Conservation (phyloP, 345 rosid genomes). For the Anacardium occidentale region DNA sequence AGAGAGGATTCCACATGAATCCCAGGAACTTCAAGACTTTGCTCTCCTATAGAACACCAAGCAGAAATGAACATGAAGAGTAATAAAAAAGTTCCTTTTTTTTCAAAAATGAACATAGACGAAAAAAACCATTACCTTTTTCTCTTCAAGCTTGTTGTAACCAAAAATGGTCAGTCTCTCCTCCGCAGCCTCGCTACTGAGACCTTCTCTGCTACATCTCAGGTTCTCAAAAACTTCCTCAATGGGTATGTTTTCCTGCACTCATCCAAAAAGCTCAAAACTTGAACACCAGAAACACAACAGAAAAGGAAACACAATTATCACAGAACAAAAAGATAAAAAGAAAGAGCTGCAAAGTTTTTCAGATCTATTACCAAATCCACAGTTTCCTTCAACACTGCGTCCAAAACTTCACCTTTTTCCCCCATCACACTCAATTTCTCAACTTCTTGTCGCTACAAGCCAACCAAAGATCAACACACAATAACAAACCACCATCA, state of each 20-base stretch:
- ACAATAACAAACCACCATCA: slow-evolving; percentile 15
- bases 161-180: slow-evolving; percentile 93
- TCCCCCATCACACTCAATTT: slow-evolving; percentile 47
- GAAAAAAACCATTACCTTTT: slow-evolving; percentile 42
- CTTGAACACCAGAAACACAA: slow-evolving; percentile 18
- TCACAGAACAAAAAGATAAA: not conserved
- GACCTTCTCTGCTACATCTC: slow-evolving; percentile 94
- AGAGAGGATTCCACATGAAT: slow-evolving; percentile 99
- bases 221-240: slow-evolving; percentile 94
- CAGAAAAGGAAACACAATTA: not conserved
- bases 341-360: slow-evolving; percentile 22
- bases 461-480: not conserved
- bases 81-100: too few relatives aligned
- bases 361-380: slow-evolving; percentile 96
- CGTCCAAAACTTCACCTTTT: slow-evolving; percentile 81
- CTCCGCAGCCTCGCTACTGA: slow-evolving; percentile 72
- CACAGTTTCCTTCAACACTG: slow-evolving; percentile 91
- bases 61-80: slow-evolving; percentile 10
- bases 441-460: slow-evolving; percentile 17
- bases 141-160: slow-evolving; percentile 95
- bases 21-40: slow-evolving; percentile 85
- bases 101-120: not conserved
- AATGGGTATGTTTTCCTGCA: slow-evolving; percentile 95
- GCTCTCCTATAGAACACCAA: slow-evolving; percentile 62
- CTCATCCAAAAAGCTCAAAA: slow-evolving; percentile 15